Conservation (phyloP, 2,329 filamentous ascomycete species). For the Fusarium sp. region DNA sequence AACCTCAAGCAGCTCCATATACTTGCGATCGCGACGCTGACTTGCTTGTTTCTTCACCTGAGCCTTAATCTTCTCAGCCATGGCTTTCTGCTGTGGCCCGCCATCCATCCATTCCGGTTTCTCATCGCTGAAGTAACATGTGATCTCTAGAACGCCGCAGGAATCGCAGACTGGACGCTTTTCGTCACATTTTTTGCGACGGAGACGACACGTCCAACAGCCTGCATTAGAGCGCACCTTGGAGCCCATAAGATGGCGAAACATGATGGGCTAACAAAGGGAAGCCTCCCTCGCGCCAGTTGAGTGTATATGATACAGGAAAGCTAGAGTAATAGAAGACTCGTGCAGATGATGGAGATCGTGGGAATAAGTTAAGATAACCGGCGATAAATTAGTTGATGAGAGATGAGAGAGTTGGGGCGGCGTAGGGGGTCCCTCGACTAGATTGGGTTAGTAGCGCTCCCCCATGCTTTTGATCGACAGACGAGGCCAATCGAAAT, state of each 20-base stretch:
- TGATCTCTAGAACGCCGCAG: constrained; percentile 65
- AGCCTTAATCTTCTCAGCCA: constrained; percentile 64
- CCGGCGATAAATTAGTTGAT: constrained; percentile 5
- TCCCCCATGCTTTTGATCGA: constrained; percentile 31
- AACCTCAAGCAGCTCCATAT: constrained; percentile 56
- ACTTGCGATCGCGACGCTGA: constrained; percentile 62
- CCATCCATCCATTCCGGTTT: constrained; percentile 71
- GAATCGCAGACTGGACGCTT: constrained; percentile 61
- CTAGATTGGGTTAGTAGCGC: constrained; percentile 25
- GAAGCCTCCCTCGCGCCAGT: background rate
- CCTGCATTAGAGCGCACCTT: constrained; percentile 58
- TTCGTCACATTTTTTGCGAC: constrained; percentile 72
- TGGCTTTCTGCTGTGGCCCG: constrained; percentile 60
- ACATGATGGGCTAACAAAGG: constrained; percentile 34
- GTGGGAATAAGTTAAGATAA: background rate
- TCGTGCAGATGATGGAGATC: background rate
- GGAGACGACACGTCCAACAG: constrained; percentile 71
- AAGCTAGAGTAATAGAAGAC: background rate
- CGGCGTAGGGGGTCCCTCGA: constrained; percentile 7
- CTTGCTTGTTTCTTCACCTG: constrained; percentile 66
- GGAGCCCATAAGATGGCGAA: constrained; percentile 46
- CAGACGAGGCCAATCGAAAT: constrained; percentile 25
- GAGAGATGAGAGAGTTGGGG: constrained; percentile 1
- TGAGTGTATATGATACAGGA: background rate
- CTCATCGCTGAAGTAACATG: constrained; percentile 62